These are phyloP conservation scores for Apiospora pterosperma DNA, from an alignment of 2,329 filamentous ascomycete species.

Conservation along the genomic window DNA sequence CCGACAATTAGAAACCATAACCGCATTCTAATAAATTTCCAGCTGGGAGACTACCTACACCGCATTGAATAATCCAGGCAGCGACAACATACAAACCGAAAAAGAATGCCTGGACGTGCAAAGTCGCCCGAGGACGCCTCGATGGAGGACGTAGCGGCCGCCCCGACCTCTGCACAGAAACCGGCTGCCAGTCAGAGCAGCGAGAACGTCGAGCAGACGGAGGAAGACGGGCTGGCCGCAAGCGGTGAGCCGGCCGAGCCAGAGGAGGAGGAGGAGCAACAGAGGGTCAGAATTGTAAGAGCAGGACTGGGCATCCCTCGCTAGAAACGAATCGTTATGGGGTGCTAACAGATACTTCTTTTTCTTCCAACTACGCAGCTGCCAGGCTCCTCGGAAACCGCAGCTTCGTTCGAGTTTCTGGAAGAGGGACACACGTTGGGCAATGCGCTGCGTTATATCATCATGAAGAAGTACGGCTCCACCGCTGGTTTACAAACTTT, in stretches of 20 bases:
- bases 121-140: conserved; percentile 17
- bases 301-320: background rate
- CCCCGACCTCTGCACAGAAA: conserved; percentile 25
- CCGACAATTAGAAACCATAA: background rate
- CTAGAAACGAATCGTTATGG: background rate
- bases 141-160: conserved; percentile 23
- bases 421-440: conserved; percentile 94
- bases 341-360: background rate
- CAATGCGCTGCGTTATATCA: conserved; percentile 89
- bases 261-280: conserved; percentile 42
- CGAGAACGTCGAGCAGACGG: conserved; percentile 35
- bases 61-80: too few species aligned
- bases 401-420: conserved; percentile 91
- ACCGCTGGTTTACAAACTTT: background rate
- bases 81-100: background rate
- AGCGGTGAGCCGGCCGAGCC: conserved; percentile 32
- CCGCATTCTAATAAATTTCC: background rate
- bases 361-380: conserved; percentile 67
- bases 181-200: conserved; percentile 38
- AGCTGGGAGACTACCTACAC: too few species aligned
- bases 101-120: conserved; percentile 8
- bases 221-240: conserved; percentile 25
- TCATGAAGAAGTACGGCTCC: conserved; percentile 91
- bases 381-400: conserved; percentile 78
- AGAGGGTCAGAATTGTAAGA: conserved; percentile 61